phyloP scores from a whole-genome alignment of 495 filamentous ascomycete genomes.

The Xylaria palmicola region DNA sequence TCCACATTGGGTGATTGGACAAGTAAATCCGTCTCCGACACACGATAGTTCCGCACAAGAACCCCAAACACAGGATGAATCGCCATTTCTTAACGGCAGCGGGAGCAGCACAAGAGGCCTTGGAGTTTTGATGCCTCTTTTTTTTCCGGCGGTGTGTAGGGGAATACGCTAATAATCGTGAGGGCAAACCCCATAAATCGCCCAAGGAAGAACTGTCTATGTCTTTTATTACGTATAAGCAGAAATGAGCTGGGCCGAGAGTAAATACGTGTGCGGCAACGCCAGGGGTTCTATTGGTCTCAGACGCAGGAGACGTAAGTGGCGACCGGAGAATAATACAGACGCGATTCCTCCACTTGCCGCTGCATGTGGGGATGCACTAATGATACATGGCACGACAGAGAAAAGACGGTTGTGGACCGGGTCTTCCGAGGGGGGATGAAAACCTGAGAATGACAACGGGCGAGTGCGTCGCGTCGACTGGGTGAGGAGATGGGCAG shows the following conservation, averaged over 20 bases:
- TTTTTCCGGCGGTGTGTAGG: no score
- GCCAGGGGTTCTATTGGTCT: constrained; percentile 13
- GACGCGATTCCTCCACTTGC: neutral
- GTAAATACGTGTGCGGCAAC: no score
- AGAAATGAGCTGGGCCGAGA: no score
- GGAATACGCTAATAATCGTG: no score
- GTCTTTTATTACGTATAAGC: no score
- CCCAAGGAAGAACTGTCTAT: no score
- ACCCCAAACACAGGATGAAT: neutral
- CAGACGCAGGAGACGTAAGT: neutral
- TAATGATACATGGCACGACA: neutral
- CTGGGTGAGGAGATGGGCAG: no score
- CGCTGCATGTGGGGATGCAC: neutral
- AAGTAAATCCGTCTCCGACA: neutral
- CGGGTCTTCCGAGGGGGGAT: neutral
- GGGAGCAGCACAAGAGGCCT: no score
- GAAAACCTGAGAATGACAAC: neutral
- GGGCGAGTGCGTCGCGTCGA: neutral
- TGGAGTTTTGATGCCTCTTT: no score
- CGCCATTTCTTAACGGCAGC: no score
- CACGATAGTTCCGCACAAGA: neutral
- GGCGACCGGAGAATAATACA: constrained; percentile 4
- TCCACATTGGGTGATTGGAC: constrained; percentile 3
- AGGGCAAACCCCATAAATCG: no score
- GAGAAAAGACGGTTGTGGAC: neutral